Evolutionary conservation across 2,329 filamentous ascomycete species (phyloP).

Genomic region (Pseudogymnoascus sp.): DNA sequence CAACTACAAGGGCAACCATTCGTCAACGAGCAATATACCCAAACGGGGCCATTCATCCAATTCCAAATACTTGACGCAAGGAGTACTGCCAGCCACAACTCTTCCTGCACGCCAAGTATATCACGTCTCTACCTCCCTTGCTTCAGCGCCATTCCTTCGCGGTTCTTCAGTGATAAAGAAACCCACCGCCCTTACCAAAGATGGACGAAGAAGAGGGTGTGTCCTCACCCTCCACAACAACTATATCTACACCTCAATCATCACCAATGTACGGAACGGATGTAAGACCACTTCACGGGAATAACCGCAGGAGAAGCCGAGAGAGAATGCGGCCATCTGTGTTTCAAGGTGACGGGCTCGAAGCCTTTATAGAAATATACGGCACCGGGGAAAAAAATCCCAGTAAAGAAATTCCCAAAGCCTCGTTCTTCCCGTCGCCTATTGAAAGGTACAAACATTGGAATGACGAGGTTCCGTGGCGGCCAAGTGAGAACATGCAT

Average conservation of each 20-base stretch:
- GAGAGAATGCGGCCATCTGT: neutral
- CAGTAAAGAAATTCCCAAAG: neutral
- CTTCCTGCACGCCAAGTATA: neutral
- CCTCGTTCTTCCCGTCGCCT: neutral
- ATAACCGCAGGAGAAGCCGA: neutral
- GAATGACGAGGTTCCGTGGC: neutral
- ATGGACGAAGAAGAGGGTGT: neutral
- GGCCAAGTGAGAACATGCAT: neutral
- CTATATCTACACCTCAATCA: neutral
- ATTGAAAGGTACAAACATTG: neutral
- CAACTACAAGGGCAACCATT: neutral
- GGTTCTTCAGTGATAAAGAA: slow-evolving; percentile 3
- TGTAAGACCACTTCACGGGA: neutral
- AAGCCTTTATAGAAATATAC: neutral
- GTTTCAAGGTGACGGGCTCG: neutral
- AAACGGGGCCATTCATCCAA: neutral
- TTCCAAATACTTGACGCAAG: neutral
- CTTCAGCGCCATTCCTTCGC: neutral
- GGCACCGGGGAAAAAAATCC: neutral
- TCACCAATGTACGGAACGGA: neutral
- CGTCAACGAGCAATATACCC: neutral
- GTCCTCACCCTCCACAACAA: neutral
- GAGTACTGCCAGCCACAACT: neutral
- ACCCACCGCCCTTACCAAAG: neutral
- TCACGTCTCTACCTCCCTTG: neutral